Percentiles rank a stretch among this genome's conserved stretches.
Conservation (phyloP, 2,329 filamentous ascomycete genomes). For the Fusarium domesticum region DNA sequence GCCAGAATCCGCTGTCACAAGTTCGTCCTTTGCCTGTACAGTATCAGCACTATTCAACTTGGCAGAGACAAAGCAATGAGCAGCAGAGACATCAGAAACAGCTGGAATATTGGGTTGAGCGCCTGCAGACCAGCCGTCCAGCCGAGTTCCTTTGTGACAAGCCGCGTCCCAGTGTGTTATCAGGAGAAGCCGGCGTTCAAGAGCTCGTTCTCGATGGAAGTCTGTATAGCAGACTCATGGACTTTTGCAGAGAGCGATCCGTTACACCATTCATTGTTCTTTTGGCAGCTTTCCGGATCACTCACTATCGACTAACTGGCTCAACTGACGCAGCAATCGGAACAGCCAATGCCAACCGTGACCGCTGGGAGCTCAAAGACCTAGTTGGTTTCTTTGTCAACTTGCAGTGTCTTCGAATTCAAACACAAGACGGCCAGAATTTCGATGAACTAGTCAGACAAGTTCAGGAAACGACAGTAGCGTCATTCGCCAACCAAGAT, state of each 20-base stretch:
- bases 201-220: constrained; percentile 7
- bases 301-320: constrained; percentile 27
- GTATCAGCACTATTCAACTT: constrained; percentile 22
- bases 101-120: constrained; percentile 6
- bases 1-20: constrained; percentile 11
- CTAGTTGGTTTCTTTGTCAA: constrained; percentile 28
- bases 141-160: constrained; percentile 12
- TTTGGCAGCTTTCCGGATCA: constrained; percentile 22
- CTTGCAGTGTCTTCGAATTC: constrained; percentile 19
- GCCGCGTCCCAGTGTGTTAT: constrained; percentile 9
- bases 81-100: constrained; percentile 2
- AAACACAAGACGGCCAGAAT: constrained; percentile 6
- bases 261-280: constrained; percentile 12
- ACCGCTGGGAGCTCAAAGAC: constrained; percentile 15
- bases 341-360: constrained; percentile 18
- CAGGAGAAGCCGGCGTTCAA: constrained; percentile 8
- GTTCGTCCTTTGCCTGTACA: constrained; percentile 20
- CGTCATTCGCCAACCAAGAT: constrained; percentile 21
- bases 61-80: neutral
- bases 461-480: constrained; percentile 6
- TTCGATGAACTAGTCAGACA: constrained; percentile 19
- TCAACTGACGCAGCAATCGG: constrained; percentile 21
- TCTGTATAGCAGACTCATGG: constrained; percentile 6
- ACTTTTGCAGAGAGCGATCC: constrained; percentile 8
- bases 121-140: constrained; percentile 5